These are phyloP conservation scores for Tagetes patula DNA, from an alignment of 129 eudicot species.

Conservation along the genomic window DNA sequence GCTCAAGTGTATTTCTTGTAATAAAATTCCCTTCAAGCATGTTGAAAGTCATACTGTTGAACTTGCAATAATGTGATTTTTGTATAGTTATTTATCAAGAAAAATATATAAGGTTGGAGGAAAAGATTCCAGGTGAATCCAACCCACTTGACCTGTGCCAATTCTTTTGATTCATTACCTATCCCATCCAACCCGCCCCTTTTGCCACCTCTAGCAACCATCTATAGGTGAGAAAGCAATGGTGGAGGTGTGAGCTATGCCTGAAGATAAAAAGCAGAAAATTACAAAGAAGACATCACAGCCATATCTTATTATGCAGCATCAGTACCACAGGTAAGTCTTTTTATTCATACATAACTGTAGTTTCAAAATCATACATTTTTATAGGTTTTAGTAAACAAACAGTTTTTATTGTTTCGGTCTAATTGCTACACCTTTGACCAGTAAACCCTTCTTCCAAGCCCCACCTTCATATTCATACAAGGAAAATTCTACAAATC, in stretches of 20 bases:
- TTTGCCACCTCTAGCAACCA: not conserved
- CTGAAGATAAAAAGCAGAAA: not conserved
- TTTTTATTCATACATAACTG: conserved; percentile 12
- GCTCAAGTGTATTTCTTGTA: not conserved
- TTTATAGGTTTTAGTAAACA: not conserved
- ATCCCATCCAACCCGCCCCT: not conserved
- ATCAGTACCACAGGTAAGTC: not conserved
- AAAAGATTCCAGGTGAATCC: not conserved
- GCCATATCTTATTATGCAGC: conserved; percentile 12
- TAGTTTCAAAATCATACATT: conserved; percentile 1
- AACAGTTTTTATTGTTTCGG: conserved; percentile 41
- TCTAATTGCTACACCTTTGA: conserved; percentile 60
- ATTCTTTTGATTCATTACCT: not conserved
- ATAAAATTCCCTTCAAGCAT: not conserved
- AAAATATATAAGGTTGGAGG: not conserved
- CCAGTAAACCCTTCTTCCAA: conserved; percentile 82
- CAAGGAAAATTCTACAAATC: conserved; percentile 63
- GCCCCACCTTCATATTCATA: conserved; percentile 66
- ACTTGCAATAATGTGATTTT: not conserved
- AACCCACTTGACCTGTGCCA: not conserved
- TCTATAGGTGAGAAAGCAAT: not conserved
- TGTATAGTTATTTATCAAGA: not conserved
- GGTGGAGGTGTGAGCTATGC: not conserved
- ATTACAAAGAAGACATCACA: conserved; percentile 10
- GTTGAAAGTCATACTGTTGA: not conserved